A percentile compares a stretch with the other conserved stretches of the same genome.
Conservation (phyloP, 139 green algal species). For the Trebouxia sp. region DNA sequence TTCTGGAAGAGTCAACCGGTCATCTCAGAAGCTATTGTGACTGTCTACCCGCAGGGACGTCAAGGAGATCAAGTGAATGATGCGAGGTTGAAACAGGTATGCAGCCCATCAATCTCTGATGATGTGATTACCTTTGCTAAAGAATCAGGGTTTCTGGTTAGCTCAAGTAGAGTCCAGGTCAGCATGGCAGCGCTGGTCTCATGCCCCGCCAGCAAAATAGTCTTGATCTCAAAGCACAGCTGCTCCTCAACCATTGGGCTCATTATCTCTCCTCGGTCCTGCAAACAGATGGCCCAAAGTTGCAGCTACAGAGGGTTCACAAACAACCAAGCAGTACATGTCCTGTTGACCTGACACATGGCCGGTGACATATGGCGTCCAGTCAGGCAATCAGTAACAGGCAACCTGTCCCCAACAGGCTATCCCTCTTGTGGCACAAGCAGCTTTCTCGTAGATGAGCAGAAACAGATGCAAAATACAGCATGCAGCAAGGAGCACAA, state of each 20-base stretch:
- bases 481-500: too few relatives aligned
- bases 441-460: too few relatives aligned
- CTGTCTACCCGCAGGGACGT: background rate
- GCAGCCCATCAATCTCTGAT: too few relatives aligned
- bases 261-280: conserved; percentile 66
- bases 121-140: conserved; percentile 44
- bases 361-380: too few relatives aligned
- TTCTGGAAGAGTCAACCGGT: too few relatives aligned
- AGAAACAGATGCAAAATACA: too few relatives aligned
- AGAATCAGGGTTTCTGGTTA: conserved; percentile 46
- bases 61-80: background rate
- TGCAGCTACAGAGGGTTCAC: too few relatives aligned
- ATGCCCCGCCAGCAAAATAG: conserved; percentile 94
- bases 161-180: conserved; percentile 85
- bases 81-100: background rate
- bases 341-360: too few relatives aligned
- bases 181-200: conserved; percentile 95
- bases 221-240: conserved; percentile 97
- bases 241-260: conserved; percentile 71
- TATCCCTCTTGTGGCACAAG: too few relatives aligned
- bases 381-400: too few relatives aligned
- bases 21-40: background rate
- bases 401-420: too few relatives aligned
- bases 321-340: background rate
- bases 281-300: background rate